Base-by-base conservation (phyloP, 208 protist species). In the Crithidia bombi region DNA sequence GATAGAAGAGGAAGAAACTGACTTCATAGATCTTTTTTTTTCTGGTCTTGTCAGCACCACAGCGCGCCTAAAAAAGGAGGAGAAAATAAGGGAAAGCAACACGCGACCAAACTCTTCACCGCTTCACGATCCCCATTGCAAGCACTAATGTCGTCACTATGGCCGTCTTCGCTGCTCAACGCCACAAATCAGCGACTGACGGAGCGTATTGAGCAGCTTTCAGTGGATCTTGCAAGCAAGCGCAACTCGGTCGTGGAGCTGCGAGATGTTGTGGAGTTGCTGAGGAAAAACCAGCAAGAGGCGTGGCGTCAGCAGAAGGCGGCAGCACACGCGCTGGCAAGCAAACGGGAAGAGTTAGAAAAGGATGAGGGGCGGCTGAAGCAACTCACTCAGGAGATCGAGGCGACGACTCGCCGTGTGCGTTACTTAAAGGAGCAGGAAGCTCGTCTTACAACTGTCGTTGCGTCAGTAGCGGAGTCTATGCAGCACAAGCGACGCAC, bases 141-240 rank as follows among this genome's bases (percentile, higher is more conserved):
- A 41, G 23, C 41, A 44, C 57, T 43, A 11, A 65, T 95, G 86
- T 82, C 80, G 30, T 47, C 71, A 9, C 49, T 63, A 46, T 91
- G 85, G 83, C 90, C 90, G 32, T 51, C 70, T 21, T 81, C 64
- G 38, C 50, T 93, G 26, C 77, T 95, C 23, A 92, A 85, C 58
- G 75, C 80, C 33, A 75, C 78, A 35, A 95, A 95, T 71, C 82
- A 79, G 46, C 58, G 33, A 25, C 52, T 95, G 33, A 85, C 61
- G 38, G 81, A 86, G 26, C 56, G 66, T 21, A 64, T 88, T 33
- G 79, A 83, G 38, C 35, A 64, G 35, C 49, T 78, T 23, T 75
- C 73, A 7, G 39, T 65, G 5, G 58, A 81, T 5, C 33, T 92
- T 3, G 54, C 62, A 30, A 82, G 73, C 5, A 56, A 84, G 26